Base-by-base conservation (phyloP, 2,329 filamentous ascomycete species). In the Aureobasidium melanogenum region DNA sequence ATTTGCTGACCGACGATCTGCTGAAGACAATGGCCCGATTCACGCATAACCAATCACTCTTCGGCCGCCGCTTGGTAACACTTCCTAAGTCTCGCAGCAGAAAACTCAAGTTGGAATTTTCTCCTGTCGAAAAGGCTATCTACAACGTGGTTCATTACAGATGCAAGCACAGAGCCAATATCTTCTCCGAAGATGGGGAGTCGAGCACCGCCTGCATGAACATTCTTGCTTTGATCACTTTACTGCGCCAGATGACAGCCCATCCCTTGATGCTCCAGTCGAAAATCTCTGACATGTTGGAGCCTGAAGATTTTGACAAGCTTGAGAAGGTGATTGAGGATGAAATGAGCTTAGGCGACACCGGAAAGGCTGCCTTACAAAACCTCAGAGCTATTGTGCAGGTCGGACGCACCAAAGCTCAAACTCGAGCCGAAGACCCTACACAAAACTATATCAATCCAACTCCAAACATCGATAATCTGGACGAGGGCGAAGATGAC, bases 21-120 rank as follows among this genome's bases (percentile, higher is more conserved):
- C 38, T 17, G 2, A 12, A 71, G 62, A 77, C 82, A 58, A 82
- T 85, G 78, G 75, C 82, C 17, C 75, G 83, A 5, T 75, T 82
- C 6, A 84, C 82, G 0, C 82, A 85, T 68, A 69, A 71, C 1
- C 80, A 83, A 59, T 76, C 69, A 0, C 73, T 86, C 17, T 81
- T 86, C 63, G 75, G 77, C 1, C 71, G 76, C 0, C 79, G 81
- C 0, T 79, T 87, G 1, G 68, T 86, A 17, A 79, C 77, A 9
- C 73, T 86, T 0, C 84, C 83, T 0, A 69, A 71, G 15, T 77
- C 83, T 0, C 71, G 71, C 8, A 74, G 81, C 56, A 68, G 67
- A 1, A n/a, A n/a, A n/a, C n/a, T n/a, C n/a, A n/a, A n/a, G n/a
- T n/a, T 82, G 0, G 83, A 86, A 67, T 72, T 75, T 1, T n/a